phyloP scores from a whole-genome alignment of 768 basidiomycete species.

The Tylopilus plumbeoviolaceoides region DNA sequence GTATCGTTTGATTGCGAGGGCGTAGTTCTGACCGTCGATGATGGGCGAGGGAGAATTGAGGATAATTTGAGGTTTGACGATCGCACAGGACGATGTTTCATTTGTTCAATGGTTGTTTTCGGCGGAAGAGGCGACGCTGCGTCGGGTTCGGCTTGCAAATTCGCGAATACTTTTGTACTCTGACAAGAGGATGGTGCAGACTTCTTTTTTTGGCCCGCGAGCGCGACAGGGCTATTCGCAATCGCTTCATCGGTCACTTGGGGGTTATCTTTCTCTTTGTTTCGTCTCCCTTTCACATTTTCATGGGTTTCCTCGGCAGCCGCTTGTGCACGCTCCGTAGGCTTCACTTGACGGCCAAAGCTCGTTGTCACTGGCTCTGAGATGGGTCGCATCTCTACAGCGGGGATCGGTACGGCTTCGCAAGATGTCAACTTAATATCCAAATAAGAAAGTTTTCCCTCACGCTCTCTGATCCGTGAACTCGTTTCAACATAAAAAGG shows the following conservation, averaged over 20 bases:
- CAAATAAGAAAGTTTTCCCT: neutral
- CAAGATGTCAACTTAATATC: slow-evolving; percentile 2
- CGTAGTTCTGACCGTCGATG: neutral
- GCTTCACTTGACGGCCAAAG: slow-evolving; percentile 25
- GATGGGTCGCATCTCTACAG: slow-evolving; percentile 1
- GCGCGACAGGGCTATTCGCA: neutral
- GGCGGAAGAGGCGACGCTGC: neutral
- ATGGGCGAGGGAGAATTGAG: neutral
- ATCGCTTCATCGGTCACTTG: neutral
- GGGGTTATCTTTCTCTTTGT: slow-evolving; percentile 1
- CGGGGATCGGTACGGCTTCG: slow-evolving; percentile 12
- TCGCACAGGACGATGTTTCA: neutral
- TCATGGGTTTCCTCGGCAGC: slow-evolving; percentile 2
- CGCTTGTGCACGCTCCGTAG: slow-evolving; percentile 16
- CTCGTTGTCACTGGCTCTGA: slow-evolving; percentile 14
- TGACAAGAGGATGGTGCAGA: neutral
- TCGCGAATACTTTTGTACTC: neutral
- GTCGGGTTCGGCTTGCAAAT: neutral
- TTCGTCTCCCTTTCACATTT: neutral
- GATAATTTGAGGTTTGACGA: slow-evolving; percentile 16
- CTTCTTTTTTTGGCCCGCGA: neutral
- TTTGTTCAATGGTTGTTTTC: neutral
- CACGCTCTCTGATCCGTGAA: slow-evolving; percentile 26
- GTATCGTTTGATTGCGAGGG: neutral
- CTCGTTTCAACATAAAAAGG: slow-evolving; percentile 27